Evolutionary conservation across 805 yeast species (phyloP), one percentile per base, ranked within the genome.

Genomic region (Metschnikowia lachancei): DNA sequence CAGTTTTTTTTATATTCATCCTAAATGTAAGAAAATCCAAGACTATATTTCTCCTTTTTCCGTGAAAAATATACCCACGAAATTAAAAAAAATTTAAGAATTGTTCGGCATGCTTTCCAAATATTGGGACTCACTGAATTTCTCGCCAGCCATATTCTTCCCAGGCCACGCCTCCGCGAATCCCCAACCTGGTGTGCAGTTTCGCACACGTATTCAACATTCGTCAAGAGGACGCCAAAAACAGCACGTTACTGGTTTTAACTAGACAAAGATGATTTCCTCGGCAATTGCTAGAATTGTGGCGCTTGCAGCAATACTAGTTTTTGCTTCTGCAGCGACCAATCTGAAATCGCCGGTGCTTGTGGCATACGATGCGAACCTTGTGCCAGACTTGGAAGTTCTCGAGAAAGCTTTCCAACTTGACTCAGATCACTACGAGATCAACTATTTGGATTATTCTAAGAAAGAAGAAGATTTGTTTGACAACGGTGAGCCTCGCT

Each of bases 351-450:
- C 41, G 11, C 54, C 48, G 31, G 64, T 65, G 9, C 64, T 72
- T 55, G 63, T 71, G 5, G 59, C 70, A 13, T 65, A 61, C 51
- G 76, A 72, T 47, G 54, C 69, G 7, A 55, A 47, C 33, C 45
- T 58, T 37, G 45, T 38, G 22, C 39, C 32, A 19, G 50, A 48
- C 14, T 34, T 45, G 16, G 44, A 40, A 2, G 46, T 29, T 14
- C 48, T 51, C 29, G 47, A 48, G 32, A 37, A 47, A 24, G 19
- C 41, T n/a, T 47, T 55, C 34, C 41, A 32, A 39, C 42, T 53
- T 36, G 42, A 47, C 34, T 39, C 47, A 6, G 45, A 41, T 20
- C 24, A 38, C 18, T 52, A 54, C 42, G 41, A 39, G 17, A 43
- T 58, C 40, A 38, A 51, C 38, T 57, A 65, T 46, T 44, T 66